Evolutionary conservation across 2,329 filamentous ascomycete species (phyloP).

Genomic region (Trichoderma semiorbis): DNA sequence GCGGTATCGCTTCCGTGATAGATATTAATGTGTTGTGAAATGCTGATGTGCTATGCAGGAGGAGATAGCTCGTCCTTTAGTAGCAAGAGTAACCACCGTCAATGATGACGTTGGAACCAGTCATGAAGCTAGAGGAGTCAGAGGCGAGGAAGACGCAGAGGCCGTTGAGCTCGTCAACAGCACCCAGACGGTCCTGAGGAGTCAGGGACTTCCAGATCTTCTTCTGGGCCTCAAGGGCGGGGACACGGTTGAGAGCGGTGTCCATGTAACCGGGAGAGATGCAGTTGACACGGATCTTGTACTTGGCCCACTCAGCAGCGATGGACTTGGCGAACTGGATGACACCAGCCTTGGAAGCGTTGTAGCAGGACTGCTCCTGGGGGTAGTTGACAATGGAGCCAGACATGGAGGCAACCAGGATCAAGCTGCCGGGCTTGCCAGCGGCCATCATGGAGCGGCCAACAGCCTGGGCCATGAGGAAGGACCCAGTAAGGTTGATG

Average conservation of each 20-base stretch:
- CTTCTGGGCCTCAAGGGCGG: conserved; percentile 75
- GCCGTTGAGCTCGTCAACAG: conserved; percentile 73
- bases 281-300: conserved; percentile 77
- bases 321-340: conserved; percentile 76
- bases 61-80: conserved; percentile 32
- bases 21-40: conserved; percentile 15
- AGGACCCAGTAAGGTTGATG: conserved; percentile 77
- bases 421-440: conserved; percentile 66
- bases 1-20: conserved; percentile 8
- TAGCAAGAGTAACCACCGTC: conserved; percentile 67
- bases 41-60: not conserved
- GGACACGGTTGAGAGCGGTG: conserved; percentile 75
- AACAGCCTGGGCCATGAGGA: conserved; percentile 72
- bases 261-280: conserved; percentile 87
- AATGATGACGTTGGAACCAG: conserved; percentile 68
- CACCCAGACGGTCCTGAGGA: conserved; percentile 68
- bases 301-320: conserved; percentile 79
- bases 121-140: conserved; percentile 73
- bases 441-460: conserved; percentile 71
- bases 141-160: conserved; percentile 73
- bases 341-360: conserved; percentile 77
- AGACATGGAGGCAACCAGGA: conserved; percentile 78
- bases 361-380: conserved; percentile 80
- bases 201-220: conserved; percentile 74
- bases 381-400: conserved; percentile 83